Evolutionary conservation across 768 basidiomycete genomes (phyloP).

Genomic region (Gloeophyllum trabeum): DNA sequence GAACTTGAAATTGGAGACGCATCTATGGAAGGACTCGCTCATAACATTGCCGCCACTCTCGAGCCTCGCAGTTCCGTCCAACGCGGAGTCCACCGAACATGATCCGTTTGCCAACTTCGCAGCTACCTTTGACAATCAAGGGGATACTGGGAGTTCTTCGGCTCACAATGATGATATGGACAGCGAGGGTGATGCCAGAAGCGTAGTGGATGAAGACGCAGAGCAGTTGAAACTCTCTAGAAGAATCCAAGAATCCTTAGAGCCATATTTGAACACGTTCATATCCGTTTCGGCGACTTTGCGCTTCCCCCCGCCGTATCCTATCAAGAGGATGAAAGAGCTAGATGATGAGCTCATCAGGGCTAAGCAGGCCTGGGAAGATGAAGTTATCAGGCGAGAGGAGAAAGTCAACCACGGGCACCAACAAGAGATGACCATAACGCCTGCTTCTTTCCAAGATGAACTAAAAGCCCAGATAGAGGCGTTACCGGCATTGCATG

Average conservation of each 20-base stretch:
- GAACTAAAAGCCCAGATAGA: constrained; percentile 66
- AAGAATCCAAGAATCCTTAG: constrained; percentile 72
- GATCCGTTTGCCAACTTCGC: constrained; percentile 1
- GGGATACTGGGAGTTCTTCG: constrained; percentile 5
- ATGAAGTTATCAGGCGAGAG: constrained; percentile 71
- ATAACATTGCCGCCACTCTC: constrained; percentile 63
- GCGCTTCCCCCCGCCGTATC: constrained; percentile 86
- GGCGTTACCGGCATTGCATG: constrained; percentile 18
- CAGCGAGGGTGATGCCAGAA: constrained; percentile 21
- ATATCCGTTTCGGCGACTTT: constrained; percentile 92
- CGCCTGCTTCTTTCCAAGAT: constrained; percentile 18
- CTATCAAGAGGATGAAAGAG: constrained; percentile 79
- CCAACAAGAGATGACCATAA: constrained; percentile 30
- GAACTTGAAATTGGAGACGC: constrained; percentile 88
- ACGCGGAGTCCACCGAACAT: background rate
- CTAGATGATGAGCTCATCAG: constrained; percentile 68
- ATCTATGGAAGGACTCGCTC: constrained; percentile 86
- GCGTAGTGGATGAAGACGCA: constrained; percentile 58
- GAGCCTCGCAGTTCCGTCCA: constrained; percentile 48
- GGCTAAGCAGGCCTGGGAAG: constrained; percentile 74
- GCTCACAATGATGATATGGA: constrained; percentile 23
- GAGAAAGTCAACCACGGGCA: constrained; percentile 32
- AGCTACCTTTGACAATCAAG: background rate
- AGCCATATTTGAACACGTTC: constrained; percentile 76
- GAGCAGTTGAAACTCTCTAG: constrained; percentile 59